phyloP scores from a whole-genome alignment of 192 early-diverging fungal species.

The Glomus cerebriforme region DNA sequence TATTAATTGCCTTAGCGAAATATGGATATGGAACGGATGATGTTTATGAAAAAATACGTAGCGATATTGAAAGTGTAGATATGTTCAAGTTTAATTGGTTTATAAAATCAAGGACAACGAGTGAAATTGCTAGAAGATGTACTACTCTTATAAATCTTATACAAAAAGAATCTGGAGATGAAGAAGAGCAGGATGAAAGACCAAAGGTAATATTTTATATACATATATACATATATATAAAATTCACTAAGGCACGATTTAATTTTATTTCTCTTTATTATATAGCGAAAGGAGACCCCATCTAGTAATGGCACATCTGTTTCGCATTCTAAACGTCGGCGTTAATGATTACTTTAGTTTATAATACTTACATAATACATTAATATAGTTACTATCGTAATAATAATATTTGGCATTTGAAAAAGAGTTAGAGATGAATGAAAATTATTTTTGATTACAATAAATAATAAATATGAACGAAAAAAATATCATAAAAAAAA shows the following conservation, averaged over 20 bases:
- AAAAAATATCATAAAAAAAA: no score
- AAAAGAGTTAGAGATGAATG: no score
- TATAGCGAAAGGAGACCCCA: background rate
- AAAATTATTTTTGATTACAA: no score
- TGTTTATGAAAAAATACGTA: slow-evolving; percentile 89
- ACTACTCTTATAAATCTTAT: slow-evolving; percentile 76
- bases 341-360: background rate
- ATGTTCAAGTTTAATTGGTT: slow-evolving; percentile 98
- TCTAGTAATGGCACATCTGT: background rate
- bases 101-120: slow-evolving; percentile 89
- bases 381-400: background rate
- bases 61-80: slow-evolving; percentile 75
- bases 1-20: slow-evolving; percentile 86
- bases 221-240: background rate
- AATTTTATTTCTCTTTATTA: background rate
- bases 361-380: background rate
- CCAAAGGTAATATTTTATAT: background rate
- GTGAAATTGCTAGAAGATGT: slow-evolving; percentile 83
- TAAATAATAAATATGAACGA: no score
- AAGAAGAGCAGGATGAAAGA: slow-evolving; percentile 40
- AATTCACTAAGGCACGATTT: background rate
- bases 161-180: slow-evolving; percentile 56
- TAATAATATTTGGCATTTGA: no score
- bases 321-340: background rate
- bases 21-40: slow-evolving; percentile 90